Evolutionary conservation across 1,139 yeast genomes (phyloP).

Genomic region (Arxiozyma heterogenica): DNA sequence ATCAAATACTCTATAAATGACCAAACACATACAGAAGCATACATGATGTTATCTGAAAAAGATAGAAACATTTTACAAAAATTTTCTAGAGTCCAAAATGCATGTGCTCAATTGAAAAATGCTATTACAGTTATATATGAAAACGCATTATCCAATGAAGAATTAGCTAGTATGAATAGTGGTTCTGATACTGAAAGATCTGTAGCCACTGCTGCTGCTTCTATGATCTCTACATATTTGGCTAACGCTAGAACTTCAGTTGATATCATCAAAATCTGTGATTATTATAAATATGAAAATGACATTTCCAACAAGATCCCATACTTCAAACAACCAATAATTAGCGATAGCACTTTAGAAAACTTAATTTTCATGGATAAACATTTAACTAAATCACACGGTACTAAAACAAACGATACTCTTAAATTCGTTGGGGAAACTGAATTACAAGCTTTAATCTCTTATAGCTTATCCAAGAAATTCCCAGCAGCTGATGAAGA

Average conservation of each 20-base stretch:
- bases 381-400: not conserved
- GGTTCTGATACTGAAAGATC: conserved; percentile 4
- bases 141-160: conserved; percentile 5
- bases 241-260: conserved; percentile 4
- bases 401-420: conserved; percentile 1
- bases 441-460: conserved; percentile 4
- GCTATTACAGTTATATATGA: conserved; percentile 4
- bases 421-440: conserved; percentile 3
- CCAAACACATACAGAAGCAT: not conserved
- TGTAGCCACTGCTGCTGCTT: conserved; percentile 6
- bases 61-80: not conserved
- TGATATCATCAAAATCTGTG: conserved; percentile 4
- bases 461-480: conserved; percentile 2
- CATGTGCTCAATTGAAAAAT: conserved; percentile 4
- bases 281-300: conserved; percentile 5
- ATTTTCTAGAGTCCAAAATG: conserved; percentile 5
- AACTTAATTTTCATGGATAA: conserved; percentile 1
- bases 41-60: not conserved
- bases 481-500: conserved; percentile 5
- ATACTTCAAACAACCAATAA: not conserved
- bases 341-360: not conserved
- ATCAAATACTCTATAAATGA: no score
- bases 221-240: conserved; percentile 5
- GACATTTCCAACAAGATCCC: not conserved
- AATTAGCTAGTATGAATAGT: not conserved